Evolutionary conservation across 2,329 filamentous ascomycete species (phyloP), one percentile per base, ranked within the genome.

Genomic region (Aureobasidium lini): DNA sequence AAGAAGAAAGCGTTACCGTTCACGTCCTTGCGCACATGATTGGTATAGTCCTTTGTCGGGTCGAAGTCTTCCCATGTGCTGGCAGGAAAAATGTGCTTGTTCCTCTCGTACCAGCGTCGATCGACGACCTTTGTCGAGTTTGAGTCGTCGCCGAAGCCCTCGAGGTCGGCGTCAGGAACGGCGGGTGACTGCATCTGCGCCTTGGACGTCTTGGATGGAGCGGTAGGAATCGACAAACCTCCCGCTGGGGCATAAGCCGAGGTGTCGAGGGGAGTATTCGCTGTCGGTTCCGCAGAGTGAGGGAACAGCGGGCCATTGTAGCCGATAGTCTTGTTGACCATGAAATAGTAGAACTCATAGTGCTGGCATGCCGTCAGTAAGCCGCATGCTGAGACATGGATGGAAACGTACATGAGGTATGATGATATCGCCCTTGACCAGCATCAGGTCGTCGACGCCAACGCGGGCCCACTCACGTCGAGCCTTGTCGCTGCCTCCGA

Each of bases 21-120:
- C 11, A 83, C 82, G 75, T 99, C 94, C 68, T 90, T 88, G 66
- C 89, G 83, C 40, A 92, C 83, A 65, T 89, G 84, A 64, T 79
- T 81, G 68, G 84, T 82, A 75, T 95, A 95, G 67, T 96, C 89
- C 73, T 88, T 89, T 62, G 90, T 89, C 0, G 91, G 88, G 65
- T 96, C 92, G 71, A 95, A 99, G 63, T 95, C 89, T 67, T 92
- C 90, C 94, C 94, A 99, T 48, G 93, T 83, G 70, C 90, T 97
- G 18, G 93, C 93, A 0, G 94, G 94, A 71, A 93, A 99, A 60
- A 99, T 97, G 73, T 99, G 94, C 75, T 97, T 99, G 72, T 97
- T 96, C 69, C 86, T 84, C 77, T 96, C 91, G 72, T 96, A 99
- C 94, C 94, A 99, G 62, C 94, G 80, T 62, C 94, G 83, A 76